Conservation (phyloP, 2,329 filamentous ascomycete species). For the Colletotrichum plurivorum region DNA sequence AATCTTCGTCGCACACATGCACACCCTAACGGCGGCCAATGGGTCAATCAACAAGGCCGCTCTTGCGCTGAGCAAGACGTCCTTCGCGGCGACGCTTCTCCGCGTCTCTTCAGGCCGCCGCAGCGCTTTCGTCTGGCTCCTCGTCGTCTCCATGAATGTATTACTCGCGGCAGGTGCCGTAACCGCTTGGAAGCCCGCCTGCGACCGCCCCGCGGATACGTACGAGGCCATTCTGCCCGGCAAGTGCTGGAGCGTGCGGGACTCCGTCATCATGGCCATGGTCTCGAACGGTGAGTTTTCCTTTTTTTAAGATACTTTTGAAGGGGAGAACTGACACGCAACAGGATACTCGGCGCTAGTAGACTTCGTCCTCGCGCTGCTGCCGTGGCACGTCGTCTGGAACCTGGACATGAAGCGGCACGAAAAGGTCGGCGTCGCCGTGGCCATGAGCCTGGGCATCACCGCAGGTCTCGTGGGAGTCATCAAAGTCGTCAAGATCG, state of each 20-base stretch:
- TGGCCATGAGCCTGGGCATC: slow-evolving; percentile 47
- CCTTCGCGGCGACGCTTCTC: slow-evolving; percentile 49
- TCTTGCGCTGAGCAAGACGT: slow-evolving; percentile 45
- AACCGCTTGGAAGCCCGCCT: slow-evolving; percentile 18
- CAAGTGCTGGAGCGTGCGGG: slow-evolving; percentile 5
- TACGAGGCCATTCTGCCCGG: slow-evolving; percentile 7
- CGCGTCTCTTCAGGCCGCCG: slow-evolving; percentile 43
- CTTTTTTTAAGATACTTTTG: background rate
- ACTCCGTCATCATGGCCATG: slow-evolving; percentile 12
- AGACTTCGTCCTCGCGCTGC: slow-evolving; percentile 44
- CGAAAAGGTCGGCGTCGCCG: slow-evolving; percentile 46
- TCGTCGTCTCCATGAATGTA: slow-evolving; percentile 44
- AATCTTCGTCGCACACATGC: slow-evolving; percentile 15
- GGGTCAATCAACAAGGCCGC: slow-evolving; percentile 31
- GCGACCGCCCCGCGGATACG: slow-evolving; percentile 17
- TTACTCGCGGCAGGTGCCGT: slow-evolving; percentile 18
- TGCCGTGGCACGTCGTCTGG: slow-evolving; percentile 47
- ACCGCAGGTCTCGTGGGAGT: slow-evolving; percentile 15
- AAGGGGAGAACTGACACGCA: background rate
- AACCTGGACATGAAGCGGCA: slow-evolving; percentile 46
- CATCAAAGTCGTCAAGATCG: slow-evolving; percentile 20
- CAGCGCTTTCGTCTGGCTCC: slow-evolving; percentile 44
- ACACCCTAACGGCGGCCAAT: slow-evolving; percentile 24
- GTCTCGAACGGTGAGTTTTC: slow-evolving; percentile 3
- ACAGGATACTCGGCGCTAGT: slow-evolving; percentile 19